Evolutionary conservation across 768 basidiomycete genomes (phyloP), one percentile per base, ranked within the genome.

Genomic region (Suillus subaureus): DNA sequence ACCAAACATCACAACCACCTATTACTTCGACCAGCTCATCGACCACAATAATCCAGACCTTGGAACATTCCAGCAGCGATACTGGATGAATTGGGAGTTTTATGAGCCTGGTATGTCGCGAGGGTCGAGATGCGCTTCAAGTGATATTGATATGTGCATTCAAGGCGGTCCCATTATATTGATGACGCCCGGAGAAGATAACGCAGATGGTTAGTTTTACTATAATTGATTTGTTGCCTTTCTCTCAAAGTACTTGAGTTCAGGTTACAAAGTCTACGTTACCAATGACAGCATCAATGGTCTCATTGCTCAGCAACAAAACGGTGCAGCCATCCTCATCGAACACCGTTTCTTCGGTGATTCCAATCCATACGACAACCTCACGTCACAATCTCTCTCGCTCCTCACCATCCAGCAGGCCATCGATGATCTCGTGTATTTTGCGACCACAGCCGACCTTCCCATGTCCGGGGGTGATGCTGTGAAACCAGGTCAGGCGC

Each of bases 301-400:
- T 16, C 79, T 81, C 62, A 54, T 54, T 11, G 52, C 52, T 6
- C 52, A 54, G 8, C 52, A 54, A 54, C 52, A 54, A 18, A 54
- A 85, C 88, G 66, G 87, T 89, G 12, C 86, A 89, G 71, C 85
- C 8, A 79, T 92, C 67, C 78, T 91, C 37, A 67, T 91, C 28
- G 90, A 92, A 70, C 91, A 92, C 71, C 83, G 91, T 26, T 93
- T 88, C 80, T 92, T 87, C 66, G 91, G 91, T 21, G 74, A 84
- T 18, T 92, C 90, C 64, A 93, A 91, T 72, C 91, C 91, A 6
- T 83, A 81, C 57, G 23, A 83, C 26, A 82, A 91, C 72, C 82
- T 92, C 28, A 84, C 79, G 33, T 84, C 83, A 31, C 75, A 82
- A 69, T 90, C 87, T 70, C 77, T 92, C 49, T 76, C 78, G 55